A percentile compares a stretch with the other conserved stretches of the same genome.
Evolutionary conservation across 768 basidiomycete species (phyloP).

Genomic region (Hericium erinaceus): DNA sequence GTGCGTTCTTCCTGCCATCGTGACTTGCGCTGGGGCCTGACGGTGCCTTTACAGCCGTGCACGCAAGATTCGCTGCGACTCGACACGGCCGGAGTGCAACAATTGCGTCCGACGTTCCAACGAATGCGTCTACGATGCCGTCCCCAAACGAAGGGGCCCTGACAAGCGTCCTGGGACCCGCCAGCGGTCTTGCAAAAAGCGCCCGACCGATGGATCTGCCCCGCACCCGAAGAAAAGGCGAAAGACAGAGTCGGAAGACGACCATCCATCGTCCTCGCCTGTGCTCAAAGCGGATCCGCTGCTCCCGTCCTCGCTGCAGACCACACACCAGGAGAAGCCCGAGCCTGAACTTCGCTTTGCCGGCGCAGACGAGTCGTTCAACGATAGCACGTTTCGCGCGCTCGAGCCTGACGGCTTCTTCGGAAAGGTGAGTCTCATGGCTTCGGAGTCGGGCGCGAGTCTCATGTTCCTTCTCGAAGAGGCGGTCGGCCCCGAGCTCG

Average conservation of each 20-base stretch:
- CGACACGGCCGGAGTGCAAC: slow-evolving; percentile 70
- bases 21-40: background rate
- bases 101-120: slow-evolving; percentile 75
- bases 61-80: slow-evolving; percentile 83
- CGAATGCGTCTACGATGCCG: slow-evolving; percentile 70
- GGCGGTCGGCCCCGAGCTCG: slow-evolving; percentile 4
- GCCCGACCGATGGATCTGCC: slow-evolving; percentile 44
- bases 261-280: background rate
- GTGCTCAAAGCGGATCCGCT: slow-evolving; percentile 1
- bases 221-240: slow-evolving; percentile 24
- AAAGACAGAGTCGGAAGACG: slow-evolving; percentile 16
- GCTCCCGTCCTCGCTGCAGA: slow-evolving; percentile 4
- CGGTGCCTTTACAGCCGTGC: slow-evolving; percentile 45
- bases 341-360: background rate
- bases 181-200: slow-evolving; percentile 79
- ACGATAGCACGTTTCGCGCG: background rate
- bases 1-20: slow-evolving; percentile 36
- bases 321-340: slow-evolving; percentile 1
- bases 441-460: background rate
- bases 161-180: slow-evolving; percentile 82
- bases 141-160: slow-evolving; percentile 75
- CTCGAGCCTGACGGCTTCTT: background rate
- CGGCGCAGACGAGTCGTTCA: background rate
- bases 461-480: slow-evolving; percentile 5
- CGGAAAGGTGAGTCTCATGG: background rate